Conservation (phyloP, 2,329 filamentous ascomycete species). For the Drechslera avenae region DNA sequence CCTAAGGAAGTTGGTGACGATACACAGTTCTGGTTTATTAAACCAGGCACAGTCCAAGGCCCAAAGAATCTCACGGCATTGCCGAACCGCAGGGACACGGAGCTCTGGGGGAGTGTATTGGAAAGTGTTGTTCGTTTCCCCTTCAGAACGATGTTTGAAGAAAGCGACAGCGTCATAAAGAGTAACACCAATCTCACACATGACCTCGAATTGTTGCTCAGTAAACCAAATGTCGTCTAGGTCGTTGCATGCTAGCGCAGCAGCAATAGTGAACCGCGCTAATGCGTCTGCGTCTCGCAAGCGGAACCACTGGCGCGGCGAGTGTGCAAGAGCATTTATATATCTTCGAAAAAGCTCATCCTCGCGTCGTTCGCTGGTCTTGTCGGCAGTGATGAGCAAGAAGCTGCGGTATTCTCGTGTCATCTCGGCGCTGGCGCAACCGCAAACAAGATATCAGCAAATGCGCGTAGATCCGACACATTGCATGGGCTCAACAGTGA, state of each 20-base stretch:
- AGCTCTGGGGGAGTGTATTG: constrained; percentile 31
- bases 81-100: constrained; percentile 23
- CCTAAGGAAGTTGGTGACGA: constrained; percentile 10
- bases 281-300: constrained; percentile 45
- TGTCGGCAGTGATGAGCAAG: constrained; percentile 23
- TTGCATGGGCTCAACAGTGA: no score
- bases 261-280: constrained; percentile 40
- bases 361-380: constrained; percentile 17
- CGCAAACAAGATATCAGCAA: not conserved
- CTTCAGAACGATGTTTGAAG: constrained; percentile 44
- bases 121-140: constrained; percentile 45
- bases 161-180: constrained; percentile 44
- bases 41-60: constrained; percentile 6
- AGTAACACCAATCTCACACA: constrained; percentile 34
- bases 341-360: constrained; percentile 38
- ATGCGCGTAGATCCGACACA: no score
- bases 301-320: constrained; percentile 39
- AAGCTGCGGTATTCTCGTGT: constrained; percentile 13
- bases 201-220: constrained; percentile 5
- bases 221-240: constrained; percentile 32
- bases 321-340: constrained; percentile 29
- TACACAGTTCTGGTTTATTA: constrained; percentile 1
- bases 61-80: constrained; percentile 8
- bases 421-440: not conserved
- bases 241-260: constrained; percentile 43